phyloP scores from a whole-genome alignment of 441 rosid species.

The Arabidopsis hybrid region DNA sequence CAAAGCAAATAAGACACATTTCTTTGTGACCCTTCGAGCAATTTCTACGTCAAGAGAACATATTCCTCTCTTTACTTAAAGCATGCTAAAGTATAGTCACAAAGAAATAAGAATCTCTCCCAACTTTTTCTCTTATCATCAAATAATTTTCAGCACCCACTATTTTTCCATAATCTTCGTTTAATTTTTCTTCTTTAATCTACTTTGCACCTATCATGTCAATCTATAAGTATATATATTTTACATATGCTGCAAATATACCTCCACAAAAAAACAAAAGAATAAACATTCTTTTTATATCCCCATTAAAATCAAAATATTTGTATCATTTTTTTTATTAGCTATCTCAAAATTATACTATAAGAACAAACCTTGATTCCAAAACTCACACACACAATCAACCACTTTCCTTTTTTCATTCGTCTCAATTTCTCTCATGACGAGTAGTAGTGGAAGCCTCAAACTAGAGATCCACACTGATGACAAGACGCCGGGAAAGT shows the following conservation, averaged over 20 bases:
- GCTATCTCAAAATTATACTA: slow-evolving; percentile 23
- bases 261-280: slow-evolving; percentile 9
- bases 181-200: slow-evolving; percentile 36
- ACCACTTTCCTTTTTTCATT: slow-evolving; percentile 44
- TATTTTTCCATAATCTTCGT: slow-evolving; percentile 27
- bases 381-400: slow-evolving; percentile 52
- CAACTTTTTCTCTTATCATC: slow-evolving; percentile 31
- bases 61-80: slow-evolving; percentile 40
- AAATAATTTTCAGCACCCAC: slow-evolving; percentile 18
- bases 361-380: slow-evolving; percentile 57
- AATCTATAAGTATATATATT: no score
- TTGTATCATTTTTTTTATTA: background rate
- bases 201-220: slow-evolving; percentile 32
- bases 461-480: slow-evolving; percentile 63
- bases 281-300: slow-evolving; percentile 3
- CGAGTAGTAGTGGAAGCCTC: slow-evolving; percentile 47
- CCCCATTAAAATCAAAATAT: background rate
- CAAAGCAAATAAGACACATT: slow-evolving; percentile 19
- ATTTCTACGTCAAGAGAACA: slow-evolving; percentile 41
- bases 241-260: slow-evolving; percentile 15
- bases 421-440: slow-evolving; percentile 49
- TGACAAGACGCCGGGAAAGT: slow-evolving; percentile 71
- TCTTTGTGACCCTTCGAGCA: slow-evolving; percentile 40
- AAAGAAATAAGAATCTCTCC: slow-evolving; percentile 37
- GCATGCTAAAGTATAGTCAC: slow-evolving; percentile 37